Base-by-base conservation (phyloP, 1,284 basidiomycete species). In the Moesziomyces parantarcticus region DNA sequence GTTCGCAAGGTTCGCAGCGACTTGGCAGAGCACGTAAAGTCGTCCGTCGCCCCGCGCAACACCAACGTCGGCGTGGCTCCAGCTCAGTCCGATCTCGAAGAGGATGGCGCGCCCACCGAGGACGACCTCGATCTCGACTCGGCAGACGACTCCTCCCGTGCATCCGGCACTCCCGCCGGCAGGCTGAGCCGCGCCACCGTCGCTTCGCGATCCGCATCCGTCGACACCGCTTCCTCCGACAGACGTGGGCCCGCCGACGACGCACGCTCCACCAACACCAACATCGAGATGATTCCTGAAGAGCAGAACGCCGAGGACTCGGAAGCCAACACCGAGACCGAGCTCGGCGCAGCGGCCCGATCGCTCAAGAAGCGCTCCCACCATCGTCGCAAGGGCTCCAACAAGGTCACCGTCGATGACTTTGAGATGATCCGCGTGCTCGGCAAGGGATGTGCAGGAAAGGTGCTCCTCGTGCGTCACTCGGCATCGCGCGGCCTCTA, bases 1-100 rank as follows among this genome's bases (percentile, higher is more conserved):
- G 92, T 94, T 83, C 92, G 93, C 85, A 89, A 91, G 44, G 92
- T 92, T 18, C 87, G 92, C 55, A 92, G 91, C 51, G 93, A 94
- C 55, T 58, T 79, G 45, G 61, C 72, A 43, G 41, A 70, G 45
- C 51, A 71, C 48, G 67, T 78, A 56, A 76, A 71, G 52, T 69
- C 73, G 3, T 60, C 63, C 4, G 76, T 78, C 2, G 74, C 75
- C 5, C 76, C 77, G 3, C 62, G 70, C 18, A 79, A 79, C 56
- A 77, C 67, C 57, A 79, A 79, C 47, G 76, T 78, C 18, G 73
- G 70, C 32, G 64, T 63, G n/a, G 60, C 61, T 26, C 72, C 73
- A 2, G 66, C 65, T 26, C 73, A 77, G 26, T 76, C 75, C 13
- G 76, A 79, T 39, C 53, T 78, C 29, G 78, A 76, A 22, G 77